phyloP scores from a whole-genome alignment of 1,284 basidiomycete genomes.

The Moniliella sp. region DNA sequence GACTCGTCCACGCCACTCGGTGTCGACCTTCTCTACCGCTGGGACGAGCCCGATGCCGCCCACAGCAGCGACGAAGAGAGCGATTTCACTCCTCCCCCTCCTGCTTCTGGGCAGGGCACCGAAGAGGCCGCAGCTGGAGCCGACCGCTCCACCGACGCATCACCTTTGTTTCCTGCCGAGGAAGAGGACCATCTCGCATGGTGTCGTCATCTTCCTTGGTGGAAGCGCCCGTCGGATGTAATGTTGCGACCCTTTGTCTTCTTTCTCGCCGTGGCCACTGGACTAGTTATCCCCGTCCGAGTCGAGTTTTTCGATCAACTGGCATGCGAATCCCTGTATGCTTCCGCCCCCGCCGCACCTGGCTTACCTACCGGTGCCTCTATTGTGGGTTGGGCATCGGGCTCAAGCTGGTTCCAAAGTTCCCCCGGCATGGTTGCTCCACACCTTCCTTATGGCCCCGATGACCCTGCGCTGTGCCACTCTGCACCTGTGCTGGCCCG shows the following conservation, averaged over 20 bases:
- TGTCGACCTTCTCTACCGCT: neutral
- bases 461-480: constrained; percentile 8
- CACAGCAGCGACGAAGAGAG: neutral
- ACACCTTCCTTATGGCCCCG: constrained; percentile 6
- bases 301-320: constrained; percentile 23
- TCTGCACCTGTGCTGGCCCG: constrained; percentile 12
- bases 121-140: no score
- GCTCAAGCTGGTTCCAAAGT: no score
- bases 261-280: constrained; percentile 13
- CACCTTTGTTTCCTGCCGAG: neutral
- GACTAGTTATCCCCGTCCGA: constrained; percentile 21
- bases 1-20: neutral
- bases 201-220: constrained; percentile 17
- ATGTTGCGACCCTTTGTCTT: constrained; percentile 21
- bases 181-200: constrained; percentile 13
- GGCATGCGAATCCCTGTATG: constrained; percentile 12
- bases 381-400: no score
- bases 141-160: neutral
- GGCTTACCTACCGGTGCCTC: no score
- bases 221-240: constrained; percentile 12
- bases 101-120: no score
- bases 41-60: neutral
- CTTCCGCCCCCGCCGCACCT: neutral
- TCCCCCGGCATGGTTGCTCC: no score
- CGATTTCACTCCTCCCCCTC: no score